Base-by-base conservation (phyloP, 768 basidiomycete genomes). In the Rhizopogon salebrosus region DNA sequence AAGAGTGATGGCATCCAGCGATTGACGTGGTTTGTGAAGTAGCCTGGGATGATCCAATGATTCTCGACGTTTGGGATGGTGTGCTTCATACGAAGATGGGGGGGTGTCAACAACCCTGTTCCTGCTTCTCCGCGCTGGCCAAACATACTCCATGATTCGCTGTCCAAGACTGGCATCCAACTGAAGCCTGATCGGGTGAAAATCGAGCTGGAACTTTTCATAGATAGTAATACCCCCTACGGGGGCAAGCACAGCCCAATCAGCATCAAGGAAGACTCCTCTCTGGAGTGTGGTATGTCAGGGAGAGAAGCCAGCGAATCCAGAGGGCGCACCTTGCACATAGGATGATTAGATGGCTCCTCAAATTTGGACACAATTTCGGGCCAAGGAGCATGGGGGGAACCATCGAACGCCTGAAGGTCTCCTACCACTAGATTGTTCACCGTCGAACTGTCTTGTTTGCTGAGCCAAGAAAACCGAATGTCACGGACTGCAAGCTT, bases 171-270 rank as follows among this genome's bases (percentile, higher is more conserved):
- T 80, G 24, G 89, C 84, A 67, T 98, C 95, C 45, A 98, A 77
- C 58, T 92, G 90, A 6, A 97, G 76, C 27, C 87, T 83, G 59
- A 98, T 77, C 0, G 94, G 95, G 66, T 95, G 92, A 38, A 97
- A 73, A 24, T 82, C 79, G 34, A 95, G 71, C 57, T 89, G 83
- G 59, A 97, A 90, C 26, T 78, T 75, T 65, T 92, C 85, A 65
- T 92, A 87, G 57, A 97, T 90, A 1, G 86, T 82, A 58, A 98
- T 97, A 11, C 95, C 95, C 18, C 93, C 95, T 22, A 98, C 93
- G 14, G 93, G 90, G 1, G 92, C 81, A n/a, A 92, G 73, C 23
- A 89, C 79, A 3, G 78, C 82, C 94, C 93, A 95, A 51, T 84
- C 80, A 2, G 85, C 86, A 1, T 83, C 72, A 18, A 86, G 74